A percentile compares a stretch with the other conserved stretches of the same genome.
phyloP scores from a whole-genome alignment of 2,329 filamentous ascomycete species.

The Myotisia sp. region DNA sequence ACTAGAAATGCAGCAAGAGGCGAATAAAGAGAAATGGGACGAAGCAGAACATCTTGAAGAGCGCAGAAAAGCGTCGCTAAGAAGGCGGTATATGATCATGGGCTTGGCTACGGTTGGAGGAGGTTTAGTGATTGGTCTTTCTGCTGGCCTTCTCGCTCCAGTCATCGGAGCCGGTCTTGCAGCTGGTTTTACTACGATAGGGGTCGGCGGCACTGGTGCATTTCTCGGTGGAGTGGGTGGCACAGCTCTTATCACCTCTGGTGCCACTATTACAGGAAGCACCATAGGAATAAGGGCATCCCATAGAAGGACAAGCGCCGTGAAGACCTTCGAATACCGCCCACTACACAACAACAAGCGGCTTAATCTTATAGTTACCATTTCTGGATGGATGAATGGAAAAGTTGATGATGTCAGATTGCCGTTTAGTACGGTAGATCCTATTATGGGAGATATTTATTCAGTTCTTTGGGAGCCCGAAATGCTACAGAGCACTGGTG shows the following conservation, averaged over 20 bases:
- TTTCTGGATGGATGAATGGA: conserved; percentile 97
- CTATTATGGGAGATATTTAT: conserved; percentile 96
- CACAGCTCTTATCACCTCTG: conserved; percentile 84
- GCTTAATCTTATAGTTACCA: conserved; percentile 85
- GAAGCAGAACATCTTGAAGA: conserved; percentile 87
- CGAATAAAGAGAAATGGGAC: conserved; percentile 93
- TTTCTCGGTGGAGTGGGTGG: conserved; percentile 88
- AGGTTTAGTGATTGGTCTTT: conserved; percentile 85
- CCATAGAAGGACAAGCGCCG: conserved; percentile 73
- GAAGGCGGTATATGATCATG: conserved; percentile 83
- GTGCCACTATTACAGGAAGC: conserved; percentile 71
- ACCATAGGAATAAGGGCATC: conserved; percentile 76
- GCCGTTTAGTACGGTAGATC: conserved; percentile 90
- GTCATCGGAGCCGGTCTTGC: conserved; percentile 89
- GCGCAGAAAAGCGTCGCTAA: conserved; percentile 66
- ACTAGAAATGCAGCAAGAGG: conserved; percentile 90
- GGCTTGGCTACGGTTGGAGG: conserved; percentile 91
- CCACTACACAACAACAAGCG: conserved; percentile 96
- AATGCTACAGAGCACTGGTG: conserved; percentile 94
- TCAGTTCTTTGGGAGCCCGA: conserved; percentile 96
- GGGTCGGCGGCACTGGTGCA: conserved; percentile 71
- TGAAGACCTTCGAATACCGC: conserved; percentile 92
- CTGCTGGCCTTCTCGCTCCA: conserved; percentile 78
- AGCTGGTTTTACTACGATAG: conserved; percentile 88
- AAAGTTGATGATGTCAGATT: conserved; percentile 92